Evolutionary conservation across 306 rosid species (phyloP).

Genomic region (Begonia fuchsioides): DNA sequence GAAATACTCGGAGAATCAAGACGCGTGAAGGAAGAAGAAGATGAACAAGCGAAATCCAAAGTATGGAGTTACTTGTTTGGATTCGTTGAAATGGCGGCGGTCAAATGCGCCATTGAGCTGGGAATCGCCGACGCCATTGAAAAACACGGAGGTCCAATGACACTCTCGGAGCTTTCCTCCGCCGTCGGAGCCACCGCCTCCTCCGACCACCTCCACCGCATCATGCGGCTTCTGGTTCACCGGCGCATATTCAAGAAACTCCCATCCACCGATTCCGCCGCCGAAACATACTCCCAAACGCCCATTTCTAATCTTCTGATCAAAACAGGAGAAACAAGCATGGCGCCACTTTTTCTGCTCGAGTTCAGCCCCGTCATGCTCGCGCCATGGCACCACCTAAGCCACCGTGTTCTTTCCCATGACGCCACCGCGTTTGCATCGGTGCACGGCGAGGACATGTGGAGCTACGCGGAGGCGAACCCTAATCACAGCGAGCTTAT

Average conservation of each 20-base stretch:
- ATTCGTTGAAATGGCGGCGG: constrained; percentile 36
- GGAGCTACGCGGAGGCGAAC: constrained; percentile 25
- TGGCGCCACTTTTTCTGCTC: constrained; percentile 14
- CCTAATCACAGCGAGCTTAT: constrained; percentile 21
- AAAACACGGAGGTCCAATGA: constrained; percentile 29
- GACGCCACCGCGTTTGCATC: constrained; percentile 18
- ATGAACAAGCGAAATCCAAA: constrained; percentile 16
- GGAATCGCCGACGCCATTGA: constrained; percentile 51
- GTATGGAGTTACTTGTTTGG: constrained; percentile 43
- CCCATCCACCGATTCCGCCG: background rate
- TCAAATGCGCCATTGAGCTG: constrained; percentile 58
- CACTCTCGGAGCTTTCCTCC: constrained; percentile 33
- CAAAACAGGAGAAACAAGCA: constrained; percentile 8
- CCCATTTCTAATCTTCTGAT: constrained; percentile 17
- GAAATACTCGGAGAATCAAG: constrained; percentile 4
- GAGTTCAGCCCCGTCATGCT: constrained; percentile 17
- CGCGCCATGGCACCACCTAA: constrained; percentile 20
- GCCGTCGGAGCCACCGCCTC: constrained; percentile 14
- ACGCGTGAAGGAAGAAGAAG: background rate
- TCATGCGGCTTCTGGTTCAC: constrained; percentile 39
- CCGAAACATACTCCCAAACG: constrained; percentile 14
- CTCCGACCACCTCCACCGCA: constrained; percentile 12
- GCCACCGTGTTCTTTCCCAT: constrained; percentile 6
- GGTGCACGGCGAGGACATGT: constrained; percentile 34
- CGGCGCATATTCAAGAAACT: constrained; percentile 26